These are phyloP conservation scores for Colletotrichum falcatum DNA, from an alignment of 2,329 filamentous ascomycete species.

Conservation along the genomic window DNA sequence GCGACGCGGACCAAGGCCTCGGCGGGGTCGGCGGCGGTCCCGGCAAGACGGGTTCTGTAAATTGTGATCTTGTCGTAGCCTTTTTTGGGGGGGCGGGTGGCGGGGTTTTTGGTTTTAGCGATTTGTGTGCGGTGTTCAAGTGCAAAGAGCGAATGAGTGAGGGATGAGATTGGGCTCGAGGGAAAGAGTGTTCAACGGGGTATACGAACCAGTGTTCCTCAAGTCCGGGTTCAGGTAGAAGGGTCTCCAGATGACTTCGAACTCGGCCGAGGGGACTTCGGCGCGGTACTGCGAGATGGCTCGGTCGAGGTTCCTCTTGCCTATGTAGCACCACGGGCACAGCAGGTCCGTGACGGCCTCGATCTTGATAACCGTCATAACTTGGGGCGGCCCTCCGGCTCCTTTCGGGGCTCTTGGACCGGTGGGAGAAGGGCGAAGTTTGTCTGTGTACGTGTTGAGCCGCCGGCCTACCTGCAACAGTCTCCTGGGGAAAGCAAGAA, in stretches of 20 bases:
- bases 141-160: neutral
- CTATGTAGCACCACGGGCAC: slow-evolving; percentile 66
- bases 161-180: neutral
- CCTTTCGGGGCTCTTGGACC: neutral
- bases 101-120: slow-evolving; percentile 27
- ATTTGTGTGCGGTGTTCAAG: neutral
- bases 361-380: slow-evolving; percentile 52
- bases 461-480: neutral
- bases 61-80: slow-evolving; percentile 53
- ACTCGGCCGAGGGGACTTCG: slow-evolving; percentile 56
- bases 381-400: neutral
- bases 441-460: neutral
- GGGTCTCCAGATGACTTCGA: slow-evolving; percentile 61
- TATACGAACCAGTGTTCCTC: slow-evolving; percentile 45
- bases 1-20: slow-evolving; percentile 49
- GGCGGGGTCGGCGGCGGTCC: slow-evolving; percentile 42
- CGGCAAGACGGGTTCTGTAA: slow-evolving; percentile 45
- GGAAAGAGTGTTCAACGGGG: too few species aligned
- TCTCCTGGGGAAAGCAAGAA: neutral
- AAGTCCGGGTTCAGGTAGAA: slow-evolving; percentile 58
- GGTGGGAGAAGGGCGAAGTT: too few species aligned
- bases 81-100: slow-evolving; percentile 22
- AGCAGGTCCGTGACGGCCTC: slow-evolving; percentile 63
- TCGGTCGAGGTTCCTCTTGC: slow-evolving; percentile 58
- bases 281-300: slow-evolving; percentile 57